Base-by-base conservation (phyloP, 2,329 filamentous ascomycete species). In the Cephalotrichum gorgonifer region DNA sequence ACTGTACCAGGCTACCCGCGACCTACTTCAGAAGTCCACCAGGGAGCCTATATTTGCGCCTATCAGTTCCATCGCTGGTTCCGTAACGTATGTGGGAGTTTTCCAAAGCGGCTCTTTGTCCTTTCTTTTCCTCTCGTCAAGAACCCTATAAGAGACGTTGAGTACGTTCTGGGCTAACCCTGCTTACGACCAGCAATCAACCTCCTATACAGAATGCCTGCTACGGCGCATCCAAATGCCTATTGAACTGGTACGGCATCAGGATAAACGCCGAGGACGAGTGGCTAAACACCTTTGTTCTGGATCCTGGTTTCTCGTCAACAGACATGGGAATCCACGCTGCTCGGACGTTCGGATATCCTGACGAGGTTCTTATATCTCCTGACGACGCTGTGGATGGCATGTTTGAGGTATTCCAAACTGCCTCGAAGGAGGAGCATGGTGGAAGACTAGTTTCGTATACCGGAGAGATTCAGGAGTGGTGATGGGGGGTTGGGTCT, bases 171-270 rank as follows among this genome's bases (percentile, higher is more conserved):
- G 14, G 8, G 8, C 33, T 38, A 8, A 38, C 33, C 20, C 4
- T n/a, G 3, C 20, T 35, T 11, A 15, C 12, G 4, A 4, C 12
- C 22, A 59, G 23, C 11, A 31, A 42, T 6, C 60, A 59, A 44
- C 53, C 51, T 1, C 47, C 56, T 1, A 43, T 66, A 1, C 60
- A 64, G 1, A 60, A 56, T 14, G 60, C 65, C 0, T 62, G 64
- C 1, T 76, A 78, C 51, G 73, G 67, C 0, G 55, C 68, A 1
- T 64, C 64, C 47, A 77, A 78, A 55, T 58, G 63, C 1, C 61
- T 54, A 6, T 52, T 57, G 12, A 58, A 61, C 49, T 66, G 60
- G 60, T 53, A 62, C 25, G 60, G 58, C 8, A 56, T 55, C 22
- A 55, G 59, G 22, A 60, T 67, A 14, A 56, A 61, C 43, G 54